These are phyloP conservation scores for Penicillium canescens DNA, from an alignment of 495 filamentous ascomycete genomes.

Conservation along the genomic window DNA sequence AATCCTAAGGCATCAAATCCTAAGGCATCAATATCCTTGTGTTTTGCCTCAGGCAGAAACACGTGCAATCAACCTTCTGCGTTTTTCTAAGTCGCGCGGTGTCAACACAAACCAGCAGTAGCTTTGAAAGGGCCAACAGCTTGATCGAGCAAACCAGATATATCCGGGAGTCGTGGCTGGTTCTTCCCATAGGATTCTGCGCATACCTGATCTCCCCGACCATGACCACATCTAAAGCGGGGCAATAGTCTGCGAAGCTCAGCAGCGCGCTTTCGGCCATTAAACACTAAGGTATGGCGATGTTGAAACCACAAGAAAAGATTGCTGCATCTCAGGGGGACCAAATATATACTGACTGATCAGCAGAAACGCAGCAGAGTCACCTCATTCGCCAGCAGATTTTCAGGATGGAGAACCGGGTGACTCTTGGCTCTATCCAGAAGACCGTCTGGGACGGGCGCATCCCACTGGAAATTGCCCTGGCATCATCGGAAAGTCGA, in stretches of 20 bases:
- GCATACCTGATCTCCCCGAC: neutral
- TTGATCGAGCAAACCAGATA: neutral
- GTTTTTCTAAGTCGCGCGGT: neutral
- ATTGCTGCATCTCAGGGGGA: neutral
- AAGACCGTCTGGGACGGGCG: slow-evolving; percentile 50
- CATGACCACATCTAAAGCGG: slow-evolving; percentile 56
- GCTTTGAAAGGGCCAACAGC: neutral
- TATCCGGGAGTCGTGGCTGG: neutral
- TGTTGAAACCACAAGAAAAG: no score
- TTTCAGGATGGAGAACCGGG: slow-evolving; percentile 20
- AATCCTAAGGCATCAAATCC: neutral
- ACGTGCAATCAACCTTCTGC: neutral
- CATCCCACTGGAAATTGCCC: slow-evolving; percentile 51
- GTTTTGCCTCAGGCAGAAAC: slow-evolving; percentile 4
- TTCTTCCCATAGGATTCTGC: neutral
- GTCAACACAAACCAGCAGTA: neutral
- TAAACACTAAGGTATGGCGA: neutral
- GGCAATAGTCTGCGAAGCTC: slow-evolving; percentile 14
- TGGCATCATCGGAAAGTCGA: slow-evolving; percentile 55
- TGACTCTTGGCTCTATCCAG: slow-evolving; percentile 40
- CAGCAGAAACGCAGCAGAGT: neutral
- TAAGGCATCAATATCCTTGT: neutral
- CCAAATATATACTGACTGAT: neutral
- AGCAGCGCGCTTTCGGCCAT: slow-evolving; percentile 4
- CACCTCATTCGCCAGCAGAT: no score